Conservation (phyloP, 2,329 filamentous ascomycete genomes). For the Calycina herbarum region DNA sequence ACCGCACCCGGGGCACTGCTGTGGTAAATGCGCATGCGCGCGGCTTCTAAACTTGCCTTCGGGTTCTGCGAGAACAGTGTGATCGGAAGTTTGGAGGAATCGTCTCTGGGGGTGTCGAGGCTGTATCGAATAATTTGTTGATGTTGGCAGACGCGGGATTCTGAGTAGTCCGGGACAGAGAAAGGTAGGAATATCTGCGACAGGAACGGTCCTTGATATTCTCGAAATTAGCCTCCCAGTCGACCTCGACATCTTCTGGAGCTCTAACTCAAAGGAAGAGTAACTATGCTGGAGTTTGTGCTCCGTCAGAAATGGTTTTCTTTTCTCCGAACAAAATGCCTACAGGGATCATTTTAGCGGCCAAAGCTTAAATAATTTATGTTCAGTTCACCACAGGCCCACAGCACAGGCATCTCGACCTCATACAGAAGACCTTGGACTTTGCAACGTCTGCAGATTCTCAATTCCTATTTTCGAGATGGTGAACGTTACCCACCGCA, state of each 20-base stretch:
- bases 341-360: slow-evolving; percentile 30
- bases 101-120: slow-evolving; percentile 19
- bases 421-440: not conserved
- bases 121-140: slow-evolving; percentile 10
- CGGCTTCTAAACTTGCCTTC: not conserved
- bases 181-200: slow-evolving; percentile 47
- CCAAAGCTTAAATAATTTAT: slow-evolving; percentile 32
- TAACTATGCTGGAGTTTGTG: not conserved
- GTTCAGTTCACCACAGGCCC: slow-evolving; percentile 7
- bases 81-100: not conserved
- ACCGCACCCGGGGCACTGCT: slow-evolving; percentile 64
- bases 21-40: slow-evolving; percentile 44
- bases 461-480: slow-evolving; percentile 40
- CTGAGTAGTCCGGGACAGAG: slow-evolving; percentile 46
- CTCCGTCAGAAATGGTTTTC: not conserved
- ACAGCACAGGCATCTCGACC: not conserved
- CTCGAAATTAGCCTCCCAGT: slow-evolving; percentile 21
- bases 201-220: slow-evolving; percentile 20
- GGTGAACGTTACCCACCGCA: slow-evolving; percentile 63
- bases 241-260: slow-evolving; percentile 22
- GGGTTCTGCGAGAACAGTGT: not conserved
- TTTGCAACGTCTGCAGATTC: not conserved
- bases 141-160: slow-evolving; percentile 8
- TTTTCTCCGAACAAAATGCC: slow-evolving; percentile 22
- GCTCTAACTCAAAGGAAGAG: not conserved